These are phyloP conservation scores for Vachellia collinsii DNA, from an alignment of 306 rosid genomes.

Conservation along the genomic window DNA sequence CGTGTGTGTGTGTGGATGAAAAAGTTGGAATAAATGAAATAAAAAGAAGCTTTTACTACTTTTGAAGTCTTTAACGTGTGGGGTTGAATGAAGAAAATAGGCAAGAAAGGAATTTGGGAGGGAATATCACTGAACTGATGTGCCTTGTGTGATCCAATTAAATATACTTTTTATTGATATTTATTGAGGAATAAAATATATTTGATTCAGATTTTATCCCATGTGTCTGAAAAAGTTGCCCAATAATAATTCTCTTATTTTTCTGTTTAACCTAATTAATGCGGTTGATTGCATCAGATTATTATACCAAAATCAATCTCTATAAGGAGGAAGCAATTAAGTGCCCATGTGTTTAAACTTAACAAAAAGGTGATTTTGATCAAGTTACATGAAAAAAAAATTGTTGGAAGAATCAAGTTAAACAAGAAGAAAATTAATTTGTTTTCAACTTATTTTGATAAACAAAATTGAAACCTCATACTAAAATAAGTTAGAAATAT, in stretches of 20 bases:
- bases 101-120: conserved; percentile 1
- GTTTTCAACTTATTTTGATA: not conserved
- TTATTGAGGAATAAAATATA: conserved; percentile 41
- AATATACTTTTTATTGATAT: conserved; percentile 36
- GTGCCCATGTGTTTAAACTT: not conserved
- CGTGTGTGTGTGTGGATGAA: not conserved
- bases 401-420: not conserved
- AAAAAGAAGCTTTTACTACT: conserved; percentile 43
- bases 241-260: conserved; percentile 32
- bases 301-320: not conserved
- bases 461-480: not conserved
- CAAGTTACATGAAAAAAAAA: not conserved
- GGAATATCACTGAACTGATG: conserved; percentile 56
- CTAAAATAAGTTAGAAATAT: not conserved
- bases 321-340: not conserved
- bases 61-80: conserved; percentile 51
- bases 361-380: not conserved
- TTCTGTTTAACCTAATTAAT: conserved; percentile 19
- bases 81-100: conserved; percentile 45
- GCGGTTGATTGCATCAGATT: not conserved
- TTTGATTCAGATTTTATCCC: conserved; percentile 63
- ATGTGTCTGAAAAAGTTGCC: conserved; percentile 41
- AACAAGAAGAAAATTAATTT: not conserved
- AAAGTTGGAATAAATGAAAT: conserved; percentile 37
- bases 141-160: conserved; percentile 34